A percentile compares a stretch with the other conserved stretches of the same genome.
These are phyloP conservation scores for Botrytis tulipae DNA, from an alignment of 2,329 filamentous ascomycete species.

Conservation along the genomic window DNA sequence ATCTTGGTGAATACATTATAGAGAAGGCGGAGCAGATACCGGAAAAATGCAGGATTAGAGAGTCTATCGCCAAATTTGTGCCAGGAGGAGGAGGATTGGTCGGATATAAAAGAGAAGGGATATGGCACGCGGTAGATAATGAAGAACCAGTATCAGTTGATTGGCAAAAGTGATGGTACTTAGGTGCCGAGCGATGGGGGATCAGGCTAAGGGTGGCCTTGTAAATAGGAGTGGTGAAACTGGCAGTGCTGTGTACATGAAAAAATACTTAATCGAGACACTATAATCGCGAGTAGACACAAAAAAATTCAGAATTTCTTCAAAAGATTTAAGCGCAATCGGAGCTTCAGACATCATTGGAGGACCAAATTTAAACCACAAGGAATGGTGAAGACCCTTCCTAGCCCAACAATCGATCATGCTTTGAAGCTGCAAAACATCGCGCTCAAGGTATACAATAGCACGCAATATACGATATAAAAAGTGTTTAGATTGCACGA, in stretches of 20 bases:
- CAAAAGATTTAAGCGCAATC: background rate
- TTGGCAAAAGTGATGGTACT: background rate
- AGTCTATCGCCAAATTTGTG: constrained; percentile 1
- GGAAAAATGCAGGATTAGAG: background rate
- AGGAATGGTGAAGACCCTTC: no score
- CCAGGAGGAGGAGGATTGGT: background rate
- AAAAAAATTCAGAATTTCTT: no score
- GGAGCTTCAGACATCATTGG: background rate
- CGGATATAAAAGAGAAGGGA: background rate
- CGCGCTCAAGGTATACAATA: background rate
- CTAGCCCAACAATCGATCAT: background rate
- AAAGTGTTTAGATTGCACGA: background rate
- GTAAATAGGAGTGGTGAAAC: background rate
- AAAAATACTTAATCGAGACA: background rate
- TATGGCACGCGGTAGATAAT: background rate
- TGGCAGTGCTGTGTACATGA: background rate
- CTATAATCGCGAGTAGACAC: background rate
- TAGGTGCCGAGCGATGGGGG: background rate
- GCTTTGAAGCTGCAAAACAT: background rate
- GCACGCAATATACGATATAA: background rate
- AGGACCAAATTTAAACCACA: background rate
- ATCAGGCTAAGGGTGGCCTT: background rate
- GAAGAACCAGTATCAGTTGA: no score
- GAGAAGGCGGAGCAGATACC: constrained; percentile 6
- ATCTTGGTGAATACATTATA: background rate